Conservation (phyloP, 2,329 filamentous ascomycete genomes). For the Plenodomus lindquistii region DNA sequence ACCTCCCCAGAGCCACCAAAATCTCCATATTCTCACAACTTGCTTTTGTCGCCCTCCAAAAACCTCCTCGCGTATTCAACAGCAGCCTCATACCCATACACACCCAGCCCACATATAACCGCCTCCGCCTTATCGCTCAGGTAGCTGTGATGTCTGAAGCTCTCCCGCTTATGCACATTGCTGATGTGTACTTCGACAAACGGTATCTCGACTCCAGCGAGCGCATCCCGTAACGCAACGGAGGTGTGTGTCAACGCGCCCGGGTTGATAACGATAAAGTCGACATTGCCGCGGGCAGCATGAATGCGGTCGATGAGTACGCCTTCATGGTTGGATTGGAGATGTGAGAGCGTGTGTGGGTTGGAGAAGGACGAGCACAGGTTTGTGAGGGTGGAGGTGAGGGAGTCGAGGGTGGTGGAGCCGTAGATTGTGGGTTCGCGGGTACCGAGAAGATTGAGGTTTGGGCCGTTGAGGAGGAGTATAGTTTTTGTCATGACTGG, state of each 20-base stretch:
- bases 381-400: conserved; percentile 55
- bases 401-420: conserved; percentile 66
- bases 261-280: conserved; percentile 75
- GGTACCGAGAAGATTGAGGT: conserved; percentile 77
- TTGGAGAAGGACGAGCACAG: conserved; percentile 57
- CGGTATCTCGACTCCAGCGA: conserved; percentile 69
- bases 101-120: conserved; percentile 69
- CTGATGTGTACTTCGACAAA: conserved; percentile 79
- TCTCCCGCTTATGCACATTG: conserved; percentile 73
- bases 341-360: conserved; percentile 54
- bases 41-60: conserved; percentile 11
- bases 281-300: conserved; percentile 60
- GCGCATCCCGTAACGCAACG: conserved; percentile 74
- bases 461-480: conserved; percentile 79
- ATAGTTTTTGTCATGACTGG: conserved; percentile 52
- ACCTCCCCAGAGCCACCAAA: too few species aligned
- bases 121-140: conserved; percentile 75
- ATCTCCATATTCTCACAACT: too few species aligned
- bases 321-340: conserved; percentile 81
- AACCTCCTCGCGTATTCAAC: conserved; percentile 48
- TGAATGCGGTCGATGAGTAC: conserved; percentile 75
- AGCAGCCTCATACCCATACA: conserved; percentile 53
- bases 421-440: conserved; percentile 77
- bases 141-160: conserved; percentile 70
- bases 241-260: conserved; percentile 77